phyloP scores from a whole-genome alignment of 1,284 basidiomycete species.

The Ganoderma leucocontextum region DNA sequence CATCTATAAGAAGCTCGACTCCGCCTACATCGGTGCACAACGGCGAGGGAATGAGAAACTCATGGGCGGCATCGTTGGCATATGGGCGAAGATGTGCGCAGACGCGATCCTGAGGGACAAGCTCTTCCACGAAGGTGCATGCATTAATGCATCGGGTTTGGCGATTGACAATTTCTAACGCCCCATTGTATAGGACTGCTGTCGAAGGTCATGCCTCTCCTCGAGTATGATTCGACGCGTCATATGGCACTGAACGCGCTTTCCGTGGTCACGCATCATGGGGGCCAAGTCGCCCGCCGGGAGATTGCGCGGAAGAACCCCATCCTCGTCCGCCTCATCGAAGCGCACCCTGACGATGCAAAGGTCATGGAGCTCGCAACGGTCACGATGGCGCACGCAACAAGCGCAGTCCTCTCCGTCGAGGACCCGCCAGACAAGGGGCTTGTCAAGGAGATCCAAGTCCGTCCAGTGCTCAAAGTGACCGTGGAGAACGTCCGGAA shows the following conservation, averaged over 20 bases:
- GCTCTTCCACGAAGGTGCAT: constrained; percentile 60
- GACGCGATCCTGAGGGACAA: constrained; percentile 66
- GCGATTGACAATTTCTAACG: not conserved
- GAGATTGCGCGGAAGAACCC: constrained; percentile 58
- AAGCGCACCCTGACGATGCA: constrained; percentile 58
- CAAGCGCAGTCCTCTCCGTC: constrained; percentile 53
- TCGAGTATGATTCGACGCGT: constrained; percentile 54
- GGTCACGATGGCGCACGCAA: constrained; percentile 60
- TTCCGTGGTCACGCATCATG: constrained; percentile 67
- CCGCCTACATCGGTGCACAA: constrained; percentile 34
- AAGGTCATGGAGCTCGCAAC: constrained; percentile 60
- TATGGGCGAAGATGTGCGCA: constrained; percentile 69
- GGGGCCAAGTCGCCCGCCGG: constrained; percentile 55
- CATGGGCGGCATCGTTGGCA: constrained; percentile 62
- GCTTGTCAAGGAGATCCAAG: constrained; percentile 52
- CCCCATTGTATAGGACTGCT: constrained; percentile 53
- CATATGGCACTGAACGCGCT: constrained; percentile 63
- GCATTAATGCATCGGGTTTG: not conserved
- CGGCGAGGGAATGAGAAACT: constrained; percentile 37
- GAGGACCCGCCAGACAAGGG: constrained; percentile 47
- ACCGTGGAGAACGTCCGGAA: constrained; percentile 53
- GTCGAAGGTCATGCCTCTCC: constrained; percentile 58
- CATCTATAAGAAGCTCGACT: constrained; percentile 57
- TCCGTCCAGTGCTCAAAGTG: constrained; percentile 53
- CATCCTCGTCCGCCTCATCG: constrained; percentile 53